Base-by-base conservation (phyloP, 495 filamentous ascomycete genomes). In the Cercophora scortea region DNA sequence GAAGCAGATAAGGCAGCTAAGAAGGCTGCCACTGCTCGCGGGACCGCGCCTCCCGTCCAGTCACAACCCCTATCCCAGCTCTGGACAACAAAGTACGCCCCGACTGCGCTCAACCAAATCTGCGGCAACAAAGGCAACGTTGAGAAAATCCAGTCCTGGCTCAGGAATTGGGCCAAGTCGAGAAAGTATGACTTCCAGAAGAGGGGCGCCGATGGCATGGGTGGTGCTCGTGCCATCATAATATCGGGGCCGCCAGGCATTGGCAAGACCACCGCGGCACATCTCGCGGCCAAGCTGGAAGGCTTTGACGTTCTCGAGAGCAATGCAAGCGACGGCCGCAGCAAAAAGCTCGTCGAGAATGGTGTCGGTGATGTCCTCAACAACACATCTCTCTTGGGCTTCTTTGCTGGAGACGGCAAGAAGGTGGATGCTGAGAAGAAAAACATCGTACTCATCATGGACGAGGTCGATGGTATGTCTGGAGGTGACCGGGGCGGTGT, bases 391-490 rank as follows among this genome's bases (percentile, higher is more conserved):
- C 69, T 99, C 19, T 79, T 89, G 55, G 93, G 93, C 8, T 97
- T 87, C 71, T 97, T 96, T 63, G 85, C 90, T n/a, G 85, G 81
- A 13, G 83, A 88, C 42, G 86, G 85, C 39, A 85, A 90, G 71
- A 80, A 87, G 52, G 83, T 95, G 5, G 84, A 96, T 49, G 71
- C 72, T 32, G 76, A 74, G 17, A 97, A 91, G 70, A 92, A 91
- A 72, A 95, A 95, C 53, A 80, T 96, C 25, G 88, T 96, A 8
- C 73, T 99, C 11, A 86, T 99, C 72, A 96, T 99, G 94, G 93
- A 99, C 60, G 93, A 99, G 68, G 93, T 99, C 6, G 93, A 99
- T 62, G 93, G 93, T 35, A 99, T 99, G 93, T 96, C 91, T 44
- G 90, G 90, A 41, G 93, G 93, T 59, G 93, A 99, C 66, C 83